phyloP scores from a whole-genome alignment of 192 early-diverging fungal species.

The Jimgerdemannia flammicorona region DNA sequence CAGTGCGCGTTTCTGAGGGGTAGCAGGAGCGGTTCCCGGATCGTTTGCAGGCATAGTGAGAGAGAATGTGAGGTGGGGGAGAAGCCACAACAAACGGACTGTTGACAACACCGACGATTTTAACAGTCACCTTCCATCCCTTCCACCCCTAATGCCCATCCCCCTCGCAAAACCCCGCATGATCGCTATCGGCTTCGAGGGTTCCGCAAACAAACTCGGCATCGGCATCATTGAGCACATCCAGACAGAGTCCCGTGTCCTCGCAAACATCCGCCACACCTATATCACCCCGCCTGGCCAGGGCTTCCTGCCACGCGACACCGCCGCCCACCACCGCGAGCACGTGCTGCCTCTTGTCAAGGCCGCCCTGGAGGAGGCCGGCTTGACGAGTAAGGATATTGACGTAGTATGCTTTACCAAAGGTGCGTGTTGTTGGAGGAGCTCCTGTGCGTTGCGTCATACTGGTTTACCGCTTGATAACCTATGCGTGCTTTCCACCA shows the following conservation, averaged over 20 bases:
- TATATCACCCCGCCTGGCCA: slow-evolving; percentile 96
- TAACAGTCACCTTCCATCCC: neutral
- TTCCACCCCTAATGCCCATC: neutral
- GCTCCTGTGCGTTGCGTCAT: neutral
- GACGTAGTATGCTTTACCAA: slow-evolving; percentile 97
- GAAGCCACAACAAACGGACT: no score
- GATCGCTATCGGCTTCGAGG: slow-evolving; percentile 78
- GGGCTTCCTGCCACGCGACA: slow-evolving; percentile 94
- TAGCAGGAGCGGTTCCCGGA: neutral
- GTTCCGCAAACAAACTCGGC: slow-evolving; percentile 97
- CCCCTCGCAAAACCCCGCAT: slow-evolving; percentile 27
- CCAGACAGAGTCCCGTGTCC: slow-evolving; percentile 58
- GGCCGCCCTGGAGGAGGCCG: slow-evolving; percentile 76
- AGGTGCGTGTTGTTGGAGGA: slow-evolving; percentile 32
- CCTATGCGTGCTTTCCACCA: no score
- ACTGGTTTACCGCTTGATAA: no score
- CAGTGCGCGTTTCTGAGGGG: neutral
- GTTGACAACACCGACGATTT: neutral
- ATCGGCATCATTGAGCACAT: slow-evolving; percentile 88
- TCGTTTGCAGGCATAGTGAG: neutral
- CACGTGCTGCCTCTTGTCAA: slow-evolving; percentile 69
- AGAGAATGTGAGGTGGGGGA: no score
- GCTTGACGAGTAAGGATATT: slow-evolving; percentile 69
- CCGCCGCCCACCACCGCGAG: slow-evolving; percentile 86
- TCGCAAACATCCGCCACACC: slow-evolving; percentile 90